Conservation (phyloP, 2,329 filamentous ascomycete genomes). For the Venturia asperata region DNA sequence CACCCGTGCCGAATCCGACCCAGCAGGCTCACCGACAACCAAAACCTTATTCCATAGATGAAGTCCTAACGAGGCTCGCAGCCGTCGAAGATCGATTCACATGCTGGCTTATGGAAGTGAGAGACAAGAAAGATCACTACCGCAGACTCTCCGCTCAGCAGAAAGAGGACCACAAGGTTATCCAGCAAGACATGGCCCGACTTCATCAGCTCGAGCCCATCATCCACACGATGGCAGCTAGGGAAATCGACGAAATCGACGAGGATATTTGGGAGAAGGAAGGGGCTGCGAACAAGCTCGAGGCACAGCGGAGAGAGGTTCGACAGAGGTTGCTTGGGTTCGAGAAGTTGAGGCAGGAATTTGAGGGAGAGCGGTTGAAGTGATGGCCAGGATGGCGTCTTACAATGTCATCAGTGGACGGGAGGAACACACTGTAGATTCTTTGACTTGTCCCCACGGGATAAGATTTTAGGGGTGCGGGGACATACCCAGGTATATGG, state of each 20-base stretch:
- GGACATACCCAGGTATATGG: not conserved
- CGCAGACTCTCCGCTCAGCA: not conserved
- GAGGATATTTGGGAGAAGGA: not conserved
- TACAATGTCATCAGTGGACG: not conserved
- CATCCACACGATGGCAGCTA: not conserved
- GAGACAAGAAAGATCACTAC: not conserved
- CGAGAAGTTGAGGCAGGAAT: slow-evolving; percentile 6
- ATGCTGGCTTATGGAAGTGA: not conserved
- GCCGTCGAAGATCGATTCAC: not conserved
- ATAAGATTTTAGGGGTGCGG: not conserved
- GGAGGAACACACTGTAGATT: not conserved
- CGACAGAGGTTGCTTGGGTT: not conserved
- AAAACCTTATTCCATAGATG: not conserved
- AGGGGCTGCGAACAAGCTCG: not conserved
- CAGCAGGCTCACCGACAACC: not conserved
- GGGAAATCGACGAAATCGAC: not conserved
- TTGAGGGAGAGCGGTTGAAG: not conserved
- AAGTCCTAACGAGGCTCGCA: not conserved
- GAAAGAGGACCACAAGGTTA: not conserved
- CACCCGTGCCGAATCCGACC: not conserved
- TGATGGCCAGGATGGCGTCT: not conserved
- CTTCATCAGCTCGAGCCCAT: not conserved
- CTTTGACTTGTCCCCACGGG: not conserved
- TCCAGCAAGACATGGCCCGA: not conserved
- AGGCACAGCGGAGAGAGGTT: not conserved